These are phyloP conservation scores for Parietichytrium sp. DNA, from an alignment of 108 stramenopile genomes.

Conservation along the genomic window DNA sequence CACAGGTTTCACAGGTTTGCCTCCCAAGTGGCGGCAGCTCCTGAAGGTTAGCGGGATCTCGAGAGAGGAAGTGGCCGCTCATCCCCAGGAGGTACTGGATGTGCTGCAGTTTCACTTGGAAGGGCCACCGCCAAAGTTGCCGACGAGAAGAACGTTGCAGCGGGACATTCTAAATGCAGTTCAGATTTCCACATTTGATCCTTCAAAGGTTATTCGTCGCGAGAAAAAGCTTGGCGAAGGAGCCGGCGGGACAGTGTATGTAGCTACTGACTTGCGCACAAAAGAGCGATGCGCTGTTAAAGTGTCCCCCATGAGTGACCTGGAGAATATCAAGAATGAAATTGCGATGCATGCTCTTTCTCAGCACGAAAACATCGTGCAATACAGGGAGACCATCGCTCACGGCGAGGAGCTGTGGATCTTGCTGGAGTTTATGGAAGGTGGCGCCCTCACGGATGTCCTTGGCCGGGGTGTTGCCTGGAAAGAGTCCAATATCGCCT, in stretches of 20 bases:
- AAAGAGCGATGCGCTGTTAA: conserved; percentile 61
- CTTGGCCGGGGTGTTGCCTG: conserved; percentile 60
- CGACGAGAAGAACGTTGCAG: conserved; percentile 19
- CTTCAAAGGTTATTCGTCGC: conserved; percentile 54
- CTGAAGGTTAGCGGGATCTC: conserved; percentile 67
- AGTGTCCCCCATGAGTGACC: conserved; percentile 58
- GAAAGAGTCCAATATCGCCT: conserved; percentile 61
- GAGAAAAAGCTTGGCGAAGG: conserved; percentile 66
- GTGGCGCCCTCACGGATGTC: conserved; percentile 55
- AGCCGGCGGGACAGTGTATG: conserved; percentile 62
- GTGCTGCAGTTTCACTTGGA: conserved; percentile 67
- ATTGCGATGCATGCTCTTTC: conserved; percentile 67
- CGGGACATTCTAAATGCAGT: conserved; percentile 42
- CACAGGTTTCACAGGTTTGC: conserved; percentile 61
- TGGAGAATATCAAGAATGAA: conserved; percentile 61
- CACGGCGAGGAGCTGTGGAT: conserved; percentile 60
- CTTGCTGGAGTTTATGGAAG: conserved; percentile 64
- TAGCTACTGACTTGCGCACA: conserved; percentile 52
- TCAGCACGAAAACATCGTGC: conserved; percentile 64
- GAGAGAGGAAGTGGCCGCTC: conserved; percentile 62
- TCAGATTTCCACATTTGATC: conserved; percentile 55
- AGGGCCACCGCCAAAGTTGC: conserved; percentile 54
- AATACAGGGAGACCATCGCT: conserved; percentile 58
- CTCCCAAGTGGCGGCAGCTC: conserved; percentile 58
- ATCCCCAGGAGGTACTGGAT: conserved; percentile 68